Conservation (phyloP, 768 basidiomycete genomes). For the Termitomyces sp. region DNA sequence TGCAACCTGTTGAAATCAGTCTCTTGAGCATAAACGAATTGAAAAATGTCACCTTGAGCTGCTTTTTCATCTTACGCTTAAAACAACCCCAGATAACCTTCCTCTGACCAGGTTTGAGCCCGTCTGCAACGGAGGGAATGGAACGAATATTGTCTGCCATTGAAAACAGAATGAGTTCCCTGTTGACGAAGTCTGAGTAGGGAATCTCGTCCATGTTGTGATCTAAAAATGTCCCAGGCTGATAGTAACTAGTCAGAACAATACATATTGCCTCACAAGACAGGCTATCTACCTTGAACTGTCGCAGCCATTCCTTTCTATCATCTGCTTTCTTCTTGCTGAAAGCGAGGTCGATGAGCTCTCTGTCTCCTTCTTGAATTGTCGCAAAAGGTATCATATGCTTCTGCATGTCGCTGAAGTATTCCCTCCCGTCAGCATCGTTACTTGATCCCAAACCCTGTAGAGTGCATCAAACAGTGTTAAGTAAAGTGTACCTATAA, state of each 20-base stretch:
- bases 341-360: conserved; percentile 94
- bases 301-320: conserved; percentile 95
- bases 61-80: conserved; percentile 87
- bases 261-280: neutral
- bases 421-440: conserved; percentile 84
- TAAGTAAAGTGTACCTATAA: neutral
- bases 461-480: neutral
- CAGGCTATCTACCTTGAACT: conserved; percentile 62
- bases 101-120: conserved; percentile 94
- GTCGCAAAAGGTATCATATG: conserved; percentile 92
- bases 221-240: conserved; percentile 94
- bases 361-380: conserved; percentile 75
- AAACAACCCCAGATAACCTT: conserved; percentile 97
- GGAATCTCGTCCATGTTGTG: conserved; percentile 84
- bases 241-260: conserved; percentile 1
- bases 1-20: conserved; percentile 54
- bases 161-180: conserved; percentile 95
- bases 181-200: conserved; percentile 95
- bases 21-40: neutral
- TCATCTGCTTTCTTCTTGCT: conserved; percentile 99
- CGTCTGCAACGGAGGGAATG: conserved; percentile 91
- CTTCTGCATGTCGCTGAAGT: conserved; percentile 87
- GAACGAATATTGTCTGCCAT: conserved; percentile 99
- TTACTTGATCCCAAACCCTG: conserved; percentile 95
- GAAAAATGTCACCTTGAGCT: conserved; percentile 64